phyloP scores from a whole-genome alignment of 192 early-diverging fungal species.

The Allomyces javanicus region DNA sequence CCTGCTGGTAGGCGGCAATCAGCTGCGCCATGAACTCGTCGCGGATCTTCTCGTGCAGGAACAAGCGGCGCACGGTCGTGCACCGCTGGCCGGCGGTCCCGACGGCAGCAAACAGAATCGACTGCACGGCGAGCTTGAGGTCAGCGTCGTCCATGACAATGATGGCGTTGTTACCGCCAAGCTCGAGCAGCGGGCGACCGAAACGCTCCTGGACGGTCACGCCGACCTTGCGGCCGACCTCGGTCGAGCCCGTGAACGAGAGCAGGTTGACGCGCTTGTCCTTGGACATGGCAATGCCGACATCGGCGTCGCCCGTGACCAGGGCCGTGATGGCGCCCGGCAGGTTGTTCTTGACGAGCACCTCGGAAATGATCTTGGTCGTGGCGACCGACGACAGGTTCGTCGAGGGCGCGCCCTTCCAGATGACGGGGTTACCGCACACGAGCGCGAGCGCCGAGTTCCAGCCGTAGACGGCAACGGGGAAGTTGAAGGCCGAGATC shows the following conservation, averaged over 20 bases:
- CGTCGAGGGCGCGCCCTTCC: slow-evolving; percentile 70
- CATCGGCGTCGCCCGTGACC: slow-evolving; percentile 62
- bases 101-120: slow-evolving; percentile 81
- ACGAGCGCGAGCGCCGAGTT: slow-evolving; percentile 75
- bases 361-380: slow-evolving; percentile 63
- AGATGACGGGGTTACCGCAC: slow-evolving; percentile 76
- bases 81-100: slow-evolving; percentile 92
- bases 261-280: slow-evolving; percentile 55
- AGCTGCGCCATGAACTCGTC: slow-evolving; percentile 61
- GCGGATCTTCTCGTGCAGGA: slow-evolving; percentile 73
- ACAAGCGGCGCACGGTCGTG: slow-evolving; percentile 76
- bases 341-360: slow-evolving; percentile 57
- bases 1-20: slow-evolving; percentile 63
- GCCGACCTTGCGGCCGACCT: slow-evolving; percentile 53
- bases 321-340: slow-evolving; percentile 69
- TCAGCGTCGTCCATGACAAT: slow-evolving; percentile 83
- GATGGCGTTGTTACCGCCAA: slow-evolving; percentile 92
- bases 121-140: slow-evolving; percentile 64
- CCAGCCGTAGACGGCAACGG: slow-evolving; percentile 63
- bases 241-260: slow-evolving; percentile 82
- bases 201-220: slow-evolving; percentile 64
- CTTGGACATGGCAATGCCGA: slow-evolving; percentile 52
- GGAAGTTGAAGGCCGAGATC: slow-evolving; percentile 92
- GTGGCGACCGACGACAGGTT: slow-evolving; percentile 69
- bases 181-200: slow-evolving; percentile 67